Evolutionary conservation across 1,284 basidiomycete genomes (phyloP).

Genomic region (Abortiporus biennis): DNA sequence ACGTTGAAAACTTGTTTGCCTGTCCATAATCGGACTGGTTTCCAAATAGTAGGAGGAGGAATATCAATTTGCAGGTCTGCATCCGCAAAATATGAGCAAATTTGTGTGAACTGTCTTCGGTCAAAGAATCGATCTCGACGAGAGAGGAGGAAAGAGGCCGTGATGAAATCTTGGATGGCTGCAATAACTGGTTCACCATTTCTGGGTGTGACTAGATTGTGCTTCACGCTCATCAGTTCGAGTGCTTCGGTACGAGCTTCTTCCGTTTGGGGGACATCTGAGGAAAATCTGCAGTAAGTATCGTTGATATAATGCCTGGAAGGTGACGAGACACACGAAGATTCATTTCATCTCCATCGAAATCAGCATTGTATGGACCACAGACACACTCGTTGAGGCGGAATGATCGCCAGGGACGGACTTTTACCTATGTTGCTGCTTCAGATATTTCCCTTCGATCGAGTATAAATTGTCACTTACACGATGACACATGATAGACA

Average conservation of each 20-base stretch:
- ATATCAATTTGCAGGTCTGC: slow-evolving; percentile 92
- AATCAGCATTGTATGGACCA: slow-evolving; percentile 99
- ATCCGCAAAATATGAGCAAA: slow-evolving; percentile 93
- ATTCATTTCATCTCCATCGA: slow-evolving; percentile 99
- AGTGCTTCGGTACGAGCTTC: slow-evolving; percentile 97
- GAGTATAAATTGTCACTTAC: slow-evolving; percentile 35
- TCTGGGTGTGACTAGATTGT: slow-evolving; percentile 95
- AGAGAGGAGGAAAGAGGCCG: slow-evolving; percentile 93
- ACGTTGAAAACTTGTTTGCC: slow-evolving; percentile 98
- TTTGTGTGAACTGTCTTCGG: slow-evolving; percentile 92
- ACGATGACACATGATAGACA: slow-evolving; percentile 99
- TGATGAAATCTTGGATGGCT: slow-evolving; percentile 98
- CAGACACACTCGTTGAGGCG: slow-evolving; percentile 99
- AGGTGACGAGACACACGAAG: slow-evolving; percentile 58
- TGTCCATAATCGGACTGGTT: slow-evolving; percentile 93
- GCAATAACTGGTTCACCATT: slow-evolving; percentile 99
- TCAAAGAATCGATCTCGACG: slow-evolving; percentile 92
- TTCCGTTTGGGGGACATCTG: slow-evolving; percentile 98
- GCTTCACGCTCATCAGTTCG: slow-evolving; percentile 96
- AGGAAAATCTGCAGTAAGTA: too few species aligned
- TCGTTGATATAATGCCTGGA: too few species aligned
- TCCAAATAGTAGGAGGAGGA: slow-evolving; percentile 92
- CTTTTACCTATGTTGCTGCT: slow-evolving; percentile 72
- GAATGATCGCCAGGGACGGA: slow-evolving; percentile 97
- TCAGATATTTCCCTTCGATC: too few species aligned